Percentiles rank a stretch among this genome's conserved stretches.
Conservation (phyloP, 352 stramenopile genomes). For the Plasmopara viticola region DNA sequence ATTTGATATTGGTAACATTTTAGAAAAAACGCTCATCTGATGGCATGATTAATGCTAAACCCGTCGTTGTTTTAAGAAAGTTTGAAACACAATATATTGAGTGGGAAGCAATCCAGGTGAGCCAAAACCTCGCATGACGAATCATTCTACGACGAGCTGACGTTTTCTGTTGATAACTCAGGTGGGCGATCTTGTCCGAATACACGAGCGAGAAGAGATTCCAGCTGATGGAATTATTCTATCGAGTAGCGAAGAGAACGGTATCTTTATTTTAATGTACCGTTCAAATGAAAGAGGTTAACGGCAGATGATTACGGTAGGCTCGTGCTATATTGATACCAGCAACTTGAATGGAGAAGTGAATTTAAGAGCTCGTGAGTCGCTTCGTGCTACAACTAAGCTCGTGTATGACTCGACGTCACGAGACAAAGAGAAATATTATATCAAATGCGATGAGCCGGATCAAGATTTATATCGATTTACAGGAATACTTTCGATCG, state of each 20-base stretch:
- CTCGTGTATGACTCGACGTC: slow-evolving; percentile 32
- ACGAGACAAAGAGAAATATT: slow-evolving; percentile 40
- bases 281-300: background rate
- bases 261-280: slow-evolving; percentile 9
- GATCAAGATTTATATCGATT: slow-evolving; percentile 79
- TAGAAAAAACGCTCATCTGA: slow-evolving; percentile 53
- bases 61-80: slow-evolving; percentile 49
- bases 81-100: slow-evolving; percentile 49
- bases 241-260: slow-evolving; percentile 73
- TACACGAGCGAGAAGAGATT: slow-evolving; percentile 82
- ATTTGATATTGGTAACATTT: too few species aligned
- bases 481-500: slow-evolving; percentile 57
- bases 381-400: slow-evolving; percentile 31
- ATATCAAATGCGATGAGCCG: slow-evolving; percentile 71
- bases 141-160: background rate
- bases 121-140: background rate
- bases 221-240: slow-evolving; percentile 90
- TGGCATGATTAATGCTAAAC: slow-evolving; percentile 51
- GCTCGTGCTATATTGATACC: slow-evolving; percentile 76
- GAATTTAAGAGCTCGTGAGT: slow-evolving; percentile 64
- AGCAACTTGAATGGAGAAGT: slow-evolving; percentile 79
- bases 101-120: slow-evolving; percentile 74
- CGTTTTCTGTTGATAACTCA: slow-evolving; percentile 8
- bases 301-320: slow-evolving; percentile 11
- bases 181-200: slow-evolving; percentile 81